A percentile compares a stretch with the other conserved stretches of the same genome.
phyloP scores from a whole-genome alignment of 2,329 filamentous ascomycete species.

The Dothideomycetes sp. region DNA sequence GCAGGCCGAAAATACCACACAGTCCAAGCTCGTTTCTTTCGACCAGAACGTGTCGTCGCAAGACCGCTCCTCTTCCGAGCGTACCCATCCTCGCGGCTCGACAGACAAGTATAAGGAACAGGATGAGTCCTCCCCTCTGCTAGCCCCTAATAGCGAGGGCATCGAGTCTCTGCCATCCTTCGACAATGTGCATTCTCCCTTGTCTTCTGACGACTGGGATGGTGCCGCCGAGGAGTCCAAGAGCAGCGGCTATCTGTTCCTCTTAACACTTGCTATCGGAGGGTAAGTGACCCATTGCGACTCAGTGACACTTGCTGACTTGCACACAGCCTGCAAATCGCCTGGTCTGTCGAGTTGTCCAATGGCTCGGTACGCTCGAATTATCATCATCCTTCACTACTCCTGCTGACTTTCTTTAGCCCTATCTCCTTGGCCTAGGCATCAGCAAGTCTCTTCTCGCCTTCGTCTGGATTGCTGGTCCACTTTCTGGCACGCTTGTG shows the following conservation, averaged over 20 bases:
- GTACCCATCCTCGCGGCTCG: too few relatives aligned
- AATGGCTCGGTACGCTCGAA: slow-evolving; percentile 61
- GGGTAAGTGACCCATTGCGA: slow-evolving; percentile 35
- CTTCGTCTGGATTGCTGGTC: slow-evolving; percentile 45
- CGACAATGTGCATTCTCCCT: slow-evolving; percentile 10
- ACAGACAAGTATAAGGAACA: too few relatives aligned
- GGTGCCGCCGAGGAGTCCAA: slow-evolving; percentile 54
- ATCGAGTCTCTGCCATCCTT: slow-evolving; percentile 9
- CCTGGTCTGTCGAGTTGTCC: slow-evolving; percentile 90
- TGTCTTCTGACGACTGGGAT: slow-evolving; percentile 23
- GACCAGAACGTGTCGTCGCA: too few relatives aligned
- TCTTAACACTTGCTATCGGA: slow-evolving; percentile 77
- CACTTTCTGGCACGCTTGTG: slow-evolving; percentile 40
- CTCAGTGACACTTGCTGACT: slow-evolving; percentile 8
- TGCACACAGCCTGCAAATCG: slow-evolving; percentile 63
- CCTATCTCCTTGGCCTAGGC: slow-evolving; percentile 41
- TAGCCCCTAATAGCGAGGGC: slow-evolving; percentile 11
- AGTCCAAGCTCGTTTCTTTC: too few relatives aligned
- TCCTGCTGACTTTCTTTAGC: slow-evolving; percentile 25
- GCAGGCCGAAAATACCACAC: too few relatives aligned
- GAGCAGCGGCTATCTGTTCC: slow-evolving; percentile 73
- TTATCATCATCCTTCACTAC: neutral
- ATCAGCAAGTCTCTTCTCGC: slow-evolving; percentile 40
- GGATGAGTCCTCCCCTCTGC: slow-evolving; percentile 21
- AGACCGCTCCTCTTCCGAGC: too few relatives aligned